phyloP scores from a whole-genome alignment of 2,329 filamentous ascomycete genomes.

The Calycina herbarum region DNA sequence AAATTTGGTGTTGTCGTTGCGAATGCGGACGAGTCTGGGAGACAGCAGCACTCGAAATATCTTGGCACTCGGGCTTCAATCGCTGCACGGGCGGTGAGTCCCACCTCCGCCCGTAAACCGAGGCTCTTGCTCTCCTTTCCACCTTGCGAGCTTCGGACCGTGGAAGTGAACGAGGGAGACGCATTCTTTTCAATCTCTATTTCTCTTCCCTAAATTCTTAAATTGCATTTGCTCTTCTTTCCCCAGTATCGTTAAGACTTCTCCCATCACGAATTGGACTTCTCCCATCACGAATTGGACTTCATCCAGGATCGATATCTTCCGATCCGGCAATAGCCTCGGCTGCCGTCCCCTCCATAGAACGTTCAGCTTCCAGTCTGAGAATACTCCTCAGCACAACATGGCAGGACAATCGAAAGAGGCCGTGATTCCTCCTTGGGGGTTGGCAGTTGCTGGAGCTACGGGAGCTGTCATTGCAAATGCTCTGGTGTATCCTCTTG shows the following conservation, averaged over 20 bases:
- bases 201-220: neutral
- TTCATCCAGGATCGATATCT: neutral
- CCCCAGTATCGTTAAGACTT: neutral
- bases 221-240: neutral
- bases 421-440: conserved; percentile 76
- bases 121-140: conserved; percentile 6
- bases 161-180: no score
- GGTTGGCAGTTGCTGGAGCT: conserved; percentile 86
- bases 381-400: neutral
- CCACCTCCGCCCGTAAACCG: conserved; percentile 9
- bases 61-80: neutral
- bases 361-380: neutral
- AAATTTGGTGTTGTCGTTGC: neutral
- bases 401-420: conserved; percentile 39
- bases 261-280: neutral
- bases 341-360: conserved; percentile 10
- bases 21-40: conserved; percentile 3
- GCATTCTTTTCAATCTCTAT: conserved; percentile 3
- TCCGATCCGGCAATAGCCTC: conserved; percentile 17
- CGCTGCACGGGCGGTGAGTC: neutral
- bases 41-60: neutral
- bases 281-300: neutral
- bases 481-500: conserved; percentile 90
- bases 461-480: conserved; percentile 93
- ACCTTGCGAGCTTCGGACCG: no score